Evolutionary conservation across 1,284 basidiomycete species (phyloP).

Genomic region (Sanguinoderma infundibulare): DNA sequence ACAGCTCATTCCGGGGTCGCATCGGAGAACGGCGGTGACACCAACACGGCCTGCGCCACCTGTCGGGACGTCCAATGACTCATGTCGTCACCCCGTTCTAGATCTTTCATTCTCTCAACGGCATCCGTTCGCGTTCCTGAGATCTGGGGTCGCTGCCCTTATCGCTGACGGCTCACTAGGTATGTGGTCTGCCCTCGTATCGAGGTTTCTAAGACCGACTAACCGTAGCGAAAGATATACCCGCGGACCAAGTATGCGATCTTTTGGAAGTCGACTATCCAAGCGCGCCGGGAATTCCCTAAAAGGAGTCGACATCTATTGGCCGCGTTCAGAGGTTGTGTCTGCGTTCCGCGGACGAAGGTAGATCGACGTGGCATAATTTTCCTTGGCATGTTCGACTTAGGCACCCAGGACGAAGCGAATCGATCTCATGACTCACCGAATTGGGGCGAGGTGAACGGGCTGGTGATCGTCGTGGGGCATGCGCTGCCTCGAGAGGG

Average conservation of each 20-base stretch:
- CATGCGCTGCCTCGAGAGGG: too few relatives aligned
- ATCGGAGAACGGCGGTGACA: neutral
- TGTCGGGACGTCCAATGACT: neutral
- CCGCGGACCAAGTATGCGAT: neutral
- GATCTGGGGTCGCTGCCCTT: neutral
- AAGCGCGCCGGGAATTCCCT: neutral
- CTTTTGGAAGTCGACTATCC: neutral
- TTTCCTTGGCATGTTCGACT: too few relatives aligned
- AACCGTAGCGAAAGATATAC: neutral
- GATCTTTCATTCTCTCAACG: neutral
- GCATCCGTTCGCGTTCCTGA: neutral
- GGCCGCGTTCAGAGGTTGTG: neutral
- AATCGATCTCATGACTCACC: neutral
- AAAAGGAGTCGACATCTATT: neutral
- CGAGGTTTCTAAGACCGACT: neutral
- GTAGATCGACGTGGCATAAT: too few relatives aligned
- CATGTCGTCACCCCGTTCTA: neutral
- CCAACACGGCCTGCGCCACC: neutral
- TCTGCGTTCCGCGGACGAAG: neutral
- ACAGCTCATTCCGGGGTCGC: neutral
- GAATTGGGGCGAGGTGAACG: too few relatives aligned
- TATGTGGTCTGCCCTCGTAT: neutral
- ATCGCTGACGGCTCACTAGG: neutral
- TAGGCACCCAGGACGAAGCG: too few relatives aligned
- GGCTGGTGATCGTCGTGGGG: too few relatives aligned